A percentile compares a stretch with the other conserved stretches of the same genome.
phyloP scores from a whole-genome alignment of 2,329 filamentous ascomycete species.

The Aspergillus sp. region DNA sequence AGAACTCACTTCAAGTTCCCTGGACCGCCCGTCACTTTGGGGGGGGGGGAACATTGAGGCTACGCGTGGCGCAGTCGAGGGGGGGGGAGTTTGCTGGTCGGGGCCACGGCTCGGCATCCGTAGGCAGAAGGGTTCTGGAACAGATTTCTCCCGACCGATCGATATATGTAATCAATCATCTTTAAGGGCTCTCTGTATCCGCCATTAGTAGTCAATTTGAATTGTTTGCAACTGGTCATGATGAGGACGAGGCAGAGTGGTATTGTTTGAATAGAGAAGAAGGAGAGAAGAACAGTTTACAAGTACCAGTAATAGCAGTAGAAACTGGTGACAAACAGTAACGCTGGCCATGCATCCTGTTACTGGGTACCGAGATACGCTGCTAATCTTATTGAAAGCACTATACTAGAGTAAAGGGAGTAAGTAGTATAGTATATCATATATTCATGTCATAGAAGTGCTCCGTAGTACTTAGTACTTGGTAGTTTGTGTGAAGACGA shows the following conservation, averaged over 20 bases:
- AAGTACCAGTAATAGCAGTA: not conserved
- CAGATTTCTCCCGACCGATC: slow-evolving; percentile 7
- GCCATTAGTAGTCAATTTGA: not conserved
- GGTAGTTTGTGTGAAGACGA: too few relatives aligned
- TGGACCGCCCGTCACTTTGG: slow-evolving; percentile 2
- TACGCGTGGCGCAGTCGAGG: slow-evolving; percentile 8
- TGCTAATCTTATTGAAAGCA: too few relatives aligned
- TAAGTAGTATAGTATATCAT: too few relatives aligned
- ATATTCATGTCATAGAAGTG: too few relatives aligned
- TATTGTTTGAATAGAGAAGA: not conserved
- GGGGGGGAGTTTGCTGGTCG: not conserved
- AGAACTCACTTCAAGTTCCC: slow-evolving; percentile 2
- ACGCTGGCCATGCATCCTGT: too few relatives aligned
- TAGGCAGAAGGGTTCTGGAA: slow-evolving; percentile 8
- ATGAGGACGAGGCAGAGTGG: not conserved
- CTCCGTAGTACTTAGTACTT: too few relatives aligned
- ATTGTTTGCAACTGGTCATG: not conserved
- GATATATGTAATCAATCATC: not conserved
- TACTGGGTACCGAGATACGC: too few relatives aligned
- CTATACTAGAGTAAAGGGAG: too few relatives aligned
- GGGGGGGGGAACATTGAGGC: not conserved
- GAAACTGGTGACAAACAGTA: not conserved
- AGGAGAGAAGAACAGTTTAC: not conserved
- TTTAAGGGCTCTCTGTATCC: not conserved
- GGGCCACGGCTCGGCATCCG: slow-evolving; percentile 3